These are phyloP conservation scores for Coemansia sp. DNA, from an alignment of 192 early-diverging fungal genomes.

Conservation along the genomic window DNA sequence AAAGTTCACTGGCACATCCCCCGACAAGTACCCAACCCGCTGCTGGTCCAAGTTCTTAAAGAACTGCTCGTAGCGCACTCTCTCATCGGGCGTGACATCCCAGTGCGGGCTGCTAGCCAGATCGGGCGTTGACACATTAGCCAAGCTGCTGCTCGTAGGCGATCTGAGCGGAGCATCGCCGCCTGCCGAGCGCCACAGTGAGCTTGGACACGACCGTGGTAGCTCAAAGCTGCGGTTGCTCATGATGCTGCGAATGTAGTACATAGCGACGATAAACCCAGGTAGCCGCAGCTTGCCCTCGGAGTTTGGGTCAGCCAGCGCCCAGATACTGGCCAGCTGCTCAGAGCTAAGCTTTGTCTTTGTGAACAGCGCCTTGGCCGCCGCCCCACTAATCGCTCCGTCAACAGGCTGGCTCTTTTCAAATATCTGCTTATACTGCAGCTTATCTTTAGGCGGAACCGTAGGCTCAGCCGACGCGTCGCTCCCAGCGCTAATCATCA, in stretches of 20 bases:
- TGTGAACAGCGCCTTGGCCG: conserved; percentile 74
- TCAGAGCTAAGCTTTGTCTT: conserved; percentile 82
- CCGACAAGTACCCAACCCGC: conserved; percentile 66
- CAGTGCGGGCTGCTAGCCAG: conserved; percentile 55
- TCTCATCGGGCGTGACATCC: conserved; percentile 77
- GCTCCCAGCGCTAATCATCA: conserved; percentile 10
- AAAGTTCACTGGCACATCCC: conserved; percentile 74
- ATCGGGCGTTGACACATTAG: conserved; percentile 31
- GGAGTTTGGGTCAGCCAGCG: conserved; percentile 73
- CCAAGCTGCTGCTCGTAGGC: conserved; percentile 32
- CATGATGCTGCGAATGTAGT: conserved; percentile 81
- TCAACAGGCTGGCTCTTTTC: conserved; percentile 60
- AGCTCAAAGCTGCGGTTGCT: conserved; percentile 68
- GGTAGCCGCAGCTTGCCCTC: conserved; percentile 73
- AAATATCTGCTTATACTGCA: conserved; percentile 68
- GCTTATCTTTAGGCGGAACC: conserved; percentile 56
- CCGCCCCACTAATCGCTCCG: conserved; percentile 65
- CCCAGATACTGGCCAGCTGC: conserved; percentile 80
- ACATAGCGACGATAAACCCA: conserved; percentile 93
- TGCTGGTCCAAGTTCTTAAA: conserved; percentile 76
- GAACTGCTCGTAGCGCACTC: conserved; percentile 70
- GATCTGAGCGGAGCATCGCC: conserved; percentile 51
- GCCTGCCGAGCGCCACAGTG: conserved; percentile 60
- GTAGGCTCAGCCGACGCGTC: conserved; percentile 19
- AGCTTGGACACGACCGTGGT: conserved; percentile 70